phyloP scores from a whole-genome alignment of 1,284 basidiomycete species.

The Ganoderma lingzhi region DNA sequence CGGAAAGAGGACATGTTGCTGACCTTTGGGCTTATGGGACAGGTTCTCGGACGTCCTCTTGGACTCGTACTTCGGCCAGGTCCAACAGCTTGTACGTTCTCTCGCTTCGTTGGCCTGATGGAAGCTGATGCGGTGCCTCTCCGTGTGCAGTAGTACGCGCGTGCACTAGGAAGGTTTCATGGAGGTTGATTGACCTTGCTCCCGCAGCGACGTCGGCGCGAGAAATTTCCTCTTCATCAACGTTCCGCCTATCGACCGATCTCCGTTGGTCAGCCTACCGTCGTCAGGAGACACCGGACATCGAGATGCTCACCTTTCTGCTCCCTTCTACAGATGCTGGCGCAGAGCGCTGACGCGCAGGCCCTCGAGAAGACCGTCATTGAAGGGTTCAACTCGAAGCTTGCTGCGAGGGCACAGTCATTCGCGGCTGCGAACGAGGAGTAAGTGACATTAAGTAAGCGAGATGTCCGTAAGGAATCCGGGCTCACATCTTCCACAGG shows the following conservation, averaged over 20 bases:
- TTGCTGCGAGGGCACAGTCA: slow-evolving; percentile 47
- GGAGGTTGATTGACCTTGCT: neutral
- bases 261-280: slow-evolving; percentile 52
- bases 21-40: neutral
- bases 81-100: slow-evolving; percentile 61
- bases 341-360: slow-evolving; percentile 50
- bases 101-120: neutral
- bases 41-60: slow-evolving; percentile 61
- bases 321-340: slow-evolving; percentile 52
- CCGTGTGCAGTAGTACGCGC: slow-evolving; percentile 36
- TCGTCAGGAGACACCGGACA: neutral
- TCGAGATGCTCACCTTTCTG: neutral
- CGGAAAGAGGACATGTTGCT: neutral
- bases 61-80: slow-evolving; percentile 59
- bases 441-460: neutral
- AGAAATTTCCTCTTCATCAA: slow-evolving; percentile 68
- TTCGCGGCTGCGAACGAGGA: slow-evolving; percentile 50
- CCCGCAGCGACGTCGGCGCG: slow-evolving; percentile 51
- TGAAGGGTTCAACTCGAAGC: slow-evolving; percentile 56
- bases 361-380: slow-evolving; percentile 57
- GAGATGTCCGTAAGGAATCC: neutral
- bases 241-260: slow-evolving; percentile 63
- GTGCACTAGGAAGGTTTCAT: neutral
- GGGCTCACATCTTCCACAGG: slow-evolving; percentile 40
- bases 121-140: neutral